Conservation (phyloP, 305 asterid genomes). For the Coffea humblotiana region DNA sequence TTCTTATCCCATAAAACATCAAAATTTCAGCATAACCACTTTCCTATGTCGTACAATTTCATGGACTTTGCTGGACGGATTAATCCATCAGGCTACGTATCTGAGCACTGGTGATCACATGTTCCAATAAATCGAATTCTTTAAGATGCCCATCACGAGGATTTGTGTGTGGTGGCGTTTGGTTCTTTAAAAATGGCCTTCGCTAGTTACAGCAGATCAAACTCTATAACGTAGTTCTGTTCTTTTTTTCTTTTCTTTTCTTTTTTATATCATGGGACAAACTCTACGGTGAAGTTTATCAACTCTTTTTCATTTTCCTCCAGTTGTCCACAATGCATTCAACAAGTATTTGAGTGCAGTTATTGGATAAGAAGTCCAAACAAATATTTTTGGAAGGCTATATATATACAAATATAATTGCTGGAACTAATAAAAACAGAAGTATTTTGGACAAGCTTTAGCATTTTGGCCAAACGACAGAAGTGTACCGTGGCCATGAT, state of each 20-base stretch:
- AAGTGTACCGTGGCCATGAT: no score
- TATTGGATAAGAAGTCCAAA: background rate
- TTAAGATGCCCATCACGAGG: background rate
- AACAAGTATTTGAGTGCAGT: background rate
- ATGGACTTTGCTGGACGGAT: background rate
- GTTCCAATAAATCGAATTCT: background rate
- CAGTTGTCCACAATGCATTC: background rate
- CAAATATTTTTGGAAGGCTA: background rate
- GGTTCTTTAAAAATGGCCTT: background rate
- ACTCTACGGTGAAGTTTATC: background rate
- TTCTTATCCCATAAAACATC: background rate
- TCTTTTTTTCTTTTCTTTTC: background rate
- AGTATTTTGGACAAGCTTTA: background rate
- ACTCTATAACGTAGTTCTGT: background rate
- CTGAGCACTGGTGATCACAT: no score
- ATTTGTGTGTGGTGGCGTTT: background rate
- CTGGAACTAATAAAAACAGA: background rate
- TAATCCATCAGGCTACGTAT: background rate
- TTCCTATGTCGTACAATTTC: background rate
- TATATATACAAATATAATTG: background rate
- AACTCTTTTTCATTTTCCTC: background rate
- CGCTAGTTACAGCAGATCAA: background rate
- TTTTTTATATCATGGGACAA: no score
- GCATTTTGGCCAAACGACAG: conserved; percentile 2
- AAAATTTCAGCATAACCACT: background rate